Conservation (phyloP, 768 basidiomycete species). For the Arthromyces matolae region DNA sequence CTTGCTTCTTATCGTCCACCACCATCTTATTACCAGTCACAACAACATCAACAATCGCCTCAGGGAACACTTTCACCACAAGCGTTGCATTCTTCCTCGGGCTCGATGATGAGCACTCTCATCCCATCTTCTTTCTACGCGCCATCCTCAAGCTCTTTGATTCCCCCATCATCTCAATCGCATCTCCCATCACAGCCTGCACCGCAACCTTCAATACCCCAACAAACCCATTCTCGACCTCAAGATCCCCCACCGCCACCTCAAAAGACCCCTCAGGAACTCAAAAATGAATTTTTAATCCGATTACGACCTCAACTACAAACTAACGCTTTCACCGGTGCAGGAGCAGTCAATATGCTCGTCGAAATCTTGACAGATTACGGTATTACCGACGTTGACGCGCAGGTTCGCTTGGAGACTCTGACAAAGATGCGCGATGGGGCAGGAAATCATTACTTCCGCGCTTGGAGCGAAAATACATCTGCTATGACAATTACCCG, state of each 20-base stretch:
- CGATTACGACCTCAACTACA: slow-evolving; percentile 56
- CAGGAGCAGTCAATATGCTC: slow-evolving; percentile 62
- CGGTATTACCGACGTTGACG: slow-evolving; percentile 62
- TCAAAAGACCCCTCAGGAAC: slow-evolving; percentile 45
- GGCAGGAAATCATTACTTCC: slow-evolving; percentile 83
- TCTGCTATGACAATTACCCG: slow-evolving; percentile 73
- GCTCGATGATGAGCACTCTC: slow-evolving; percentile 37
- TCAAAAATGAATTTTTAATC: slow-evolving; percentile 49
- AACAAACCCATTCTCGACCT: slow-evolving; percentile 11
- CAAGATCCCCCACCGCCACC: slow-evolving; percentile 22
- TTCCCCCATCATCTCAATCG: slow-evolving; percentile 1
- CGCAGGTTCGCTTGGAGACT: slow-evolving; percentile 65
- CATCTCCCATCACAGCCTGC: slow-evolving; percentile 8
- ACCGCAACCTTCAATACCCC: slow-evolving; percentile 7
- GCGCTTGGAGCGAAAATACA: slow-evolving; percentile 79
- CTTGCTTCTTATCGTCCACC: slow-evolving; percentile 18
- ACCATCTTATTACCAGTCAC: slow-evolving; percentile 26
- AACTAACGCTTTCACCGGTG: slow-evolving; percentile 60
- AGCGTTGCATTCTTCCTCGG: slow-evolving; percentile 58
- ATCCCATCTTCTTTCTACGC: slow-evolving; percentile 31
- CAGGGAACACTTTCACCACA: slow-evolving; percentile 71
- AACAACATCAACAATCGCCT: slow-evolving; percentile 28
- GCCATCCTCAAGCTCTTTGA: slow-evolving; percentile 2
- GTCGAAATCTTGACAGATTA: slow-evolving; percentile 55
- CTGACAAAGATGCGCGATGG: slow-evolving; percentile 78